Base-by-base conservation (phyloP, 1,284 basidiomycete species). In the Apiotrichum montevideense region DNA sequence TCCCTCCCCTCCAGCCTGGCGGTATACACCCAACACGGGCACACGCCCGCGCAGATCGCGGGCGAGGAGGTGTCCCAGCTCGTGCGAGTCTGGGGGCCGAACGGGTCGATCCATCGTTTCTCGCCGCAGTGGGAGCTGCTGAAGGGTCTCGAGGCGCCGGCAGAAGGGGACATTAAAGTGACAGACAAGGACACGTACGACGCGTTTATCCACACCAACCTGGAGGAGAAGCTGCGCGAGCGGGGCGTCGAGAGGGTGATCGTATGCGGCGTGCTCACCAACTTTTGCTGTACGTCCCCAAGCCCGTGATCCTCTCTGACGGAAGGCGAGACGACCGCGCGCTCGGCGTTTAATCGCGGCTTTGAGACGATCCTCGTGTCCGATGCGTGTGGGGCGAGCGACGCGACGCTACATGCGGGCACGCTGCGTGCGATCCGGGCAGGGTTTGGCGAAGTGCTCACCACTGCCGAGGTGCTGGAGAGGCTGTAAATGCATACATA, bases 181-280 rank as follows among this genome's bases (percentile, higher is more conserved):
- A 41, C 43, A 13, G 53, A 55, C 46, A 55, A 55, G 47, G 53
- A 55, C 41, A 55, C 53, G 53, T 55, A 55, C 47, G 53, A 55
- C 21, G 32, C 47, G 34, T 55, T 55, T 21, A 15, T 55, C 41
- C 46, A 55, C 34, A 55, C 53, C 3, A 9, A 32, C 13, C 46
- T 55, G n/a, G 53, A 55, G 46, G 47, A 49, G 33, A 45, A 5
- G 47, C n/a, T 55, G 40, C 40, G 41, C 1, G 40, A 8, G 41
- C 34, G 41, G 3, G 46, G 53, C 11, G 41, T 55, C 6, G 21
- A 29, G 34, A 37, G 47, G 3, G 53, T 55, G 1, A 14, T 55
- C 15, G 35, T 55, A 3, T 49, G 41, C 10, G 53, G 53, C 6
- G 53, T 55, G 1, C 6, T 55, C n/a, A 55, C 53, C 3, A 55